Base-by-base conservation (phyloP, 257 asterid species). In the Solanum medicagineum region DNA sequence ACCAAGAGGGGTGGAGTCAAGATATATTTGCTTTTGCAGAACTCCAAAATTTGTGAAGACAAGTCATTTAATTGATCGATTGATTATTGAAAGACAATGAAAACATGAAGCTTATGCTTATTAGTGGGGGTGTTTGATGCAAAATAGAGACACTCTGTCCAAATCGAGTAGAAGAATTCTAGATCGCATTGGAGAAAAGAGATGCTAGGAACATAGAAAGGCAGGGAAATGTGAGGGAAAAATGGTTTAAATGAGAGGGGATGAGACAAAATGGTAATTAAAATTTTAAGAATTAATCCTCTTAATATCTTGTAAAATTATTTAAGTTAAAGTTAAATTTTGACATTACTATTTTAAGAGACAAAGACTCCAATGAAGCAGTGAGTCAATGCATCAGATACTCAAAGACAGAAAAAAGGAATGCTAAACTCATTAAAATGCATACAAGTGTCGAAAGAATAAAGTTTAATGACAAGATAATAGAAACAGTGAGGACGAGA, bases 41-140 rank as follows among this genome's bases (percentile, higher is more conserved):
- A 88, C 75, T 63, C 54, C 20, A 91, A 86, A 36, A 89, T 84
- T 51, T 59, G 22, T 0, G 92, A 88, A 14, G 92, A 88, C 11
- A 95, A 85, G 2, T 88, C 93, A 80, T 91, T 87, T 57, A 96
- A 85, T 22, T 5, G 69, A 11, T 10, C 36, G 85, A 22, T 84
- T 51, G 83, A 2, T 29, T 29, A 3, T 29, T 29, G 32, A 29
- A 29, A 29, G 32, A 0, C 91, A 71, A 92, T 84, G 55, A 56
- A 90, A 81, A 93, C 95, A 32, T 95, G 96, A 68, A 90, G 91
- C 89, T 91, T 94, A 47, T 95, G 95, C 89, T 95, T 95, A 14
- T 90, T 85, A 69, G 86, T n/a, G 74, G n/a, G 1, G 57, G 6
- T 10, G 80, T 13, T 3, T 6, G 13, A 3, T 29, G 57, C 74